phyloP scores from a whole-genome alignment of 1,139 yeast species.

The Wickerhamiella pararugosa region DNA sequence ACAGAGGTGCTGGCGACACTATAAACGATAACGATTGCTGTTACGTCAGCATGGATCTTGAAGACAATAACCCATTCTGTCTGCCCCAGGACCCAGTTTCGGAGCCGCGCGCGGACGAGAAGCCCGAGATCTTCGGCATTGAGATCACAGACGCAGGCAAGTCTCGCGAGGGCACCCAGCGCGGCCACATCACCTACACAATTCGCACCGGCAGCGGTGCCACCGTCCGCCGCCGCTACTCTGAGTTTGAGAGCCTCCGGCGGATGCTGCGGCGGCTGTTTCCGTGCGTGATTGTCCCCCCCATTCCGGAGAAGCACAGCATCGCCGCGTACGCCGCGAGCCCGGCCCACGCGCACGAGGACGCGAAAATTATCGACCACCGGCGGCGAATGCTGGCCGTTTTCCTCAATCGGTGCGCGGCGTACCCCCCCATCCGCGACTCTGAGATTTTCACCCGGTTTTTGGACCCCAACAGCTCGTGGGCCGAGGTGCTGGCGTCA shows the following conservation, averaged over 20 bases:
- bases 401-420: slow-evolving; percentile 63
- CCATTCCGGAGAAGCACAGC: slow-evolving; percentile 87
- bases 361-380: slow-evolving; percentile 36
- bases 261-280: slow-evolving; percentile 53
- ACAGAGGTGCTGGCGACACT: no score
- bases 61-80: slow-evolving; percentile 32
- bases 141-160: slow-evolving; percentile 61
- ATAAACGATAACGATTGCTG: no score
- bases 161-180: slow-evolving; percentile 57
- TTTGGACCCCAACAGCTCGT: slow-evolving; percentile 70
- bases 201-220: slow-evolving; percentile 43
- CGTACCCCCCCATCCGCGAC: slow-evolving; percentile 39
- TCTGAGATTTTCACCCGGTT: slow-evolving; percentile 60
- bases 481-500: slow-evolving; percentile 41
- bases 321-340: slow-evolving; percentile 33
- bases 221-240: slow-evolving; percentile 67
- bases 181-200: slow-evolving; percentile 68
- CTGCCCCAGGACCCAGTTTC: slow-evolving; percentile 20
- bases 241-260: slow-evolving; percentile 79
- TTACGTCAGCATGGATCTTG: slow-evolving; percentile 23
- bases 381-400: slow-evolving; percentile 66
- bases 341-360: slow-evolving; percentile 45
- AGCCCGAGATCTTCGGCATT: slow-evolving; percentile 8
- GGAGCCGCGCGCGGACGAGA: slow-evolving; percentile 6
- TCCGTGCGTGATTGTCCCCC: slow-evolving; percentile 78